Evolutionary conservation across 2,329 filamentous ascomycete genomes (phyloP).

Genomic region (Claviceps quebecensis): DNA sequence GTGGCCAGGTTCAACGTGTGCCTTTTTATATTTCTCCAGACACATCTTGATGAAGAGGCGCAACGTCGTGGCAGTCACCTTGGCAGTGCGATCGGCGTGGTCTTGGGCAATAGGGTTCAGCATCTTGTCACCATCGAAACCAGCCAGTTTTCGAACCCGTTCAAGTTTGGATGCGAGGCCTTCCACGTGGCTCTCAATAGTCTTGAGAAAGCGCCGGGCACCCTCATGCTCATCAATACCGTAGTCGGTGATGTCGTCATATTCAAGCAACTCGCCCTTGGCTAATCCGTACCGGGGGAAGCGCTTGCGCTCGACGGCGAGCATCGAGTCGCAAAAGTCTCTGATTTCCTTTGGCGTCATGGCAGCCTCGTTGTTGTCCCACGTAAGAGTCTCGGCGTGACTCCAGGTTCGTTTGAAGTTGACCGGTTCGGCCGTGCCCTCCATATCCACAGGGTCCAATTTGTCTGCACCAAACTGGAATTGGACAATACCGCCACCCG

Average conservation of each 20-base stretch:
- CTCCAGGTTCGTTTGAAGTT: constrained; percentile 85
- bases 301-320: constrained; percentile 54
- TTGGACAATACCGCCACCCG: constrained; percentile 76
- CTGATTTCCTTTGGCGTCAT: constrained; percentile 64
- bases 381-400: constrained; percentile 63
- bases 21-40: constrained; percentile 78
- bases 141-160: constrained; percentile 34
- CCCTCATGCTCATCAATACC: constrained; percentile 70
- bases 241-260: constrained; percentile 54
- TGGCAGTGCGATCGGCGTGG: constrained; percentile 59
- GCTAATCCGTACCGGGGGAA: constrained; percentile 28
- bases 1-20: constrained; percentile 85
- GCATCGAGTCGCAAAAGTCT: constrained; percentile 49
- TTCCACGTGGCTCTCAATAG: constrained; percentile 59
- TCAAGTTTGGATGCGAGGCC: constrained; percentile 47
- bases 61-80: constrained; percentile 65
- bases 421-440: constrained; percentile 82
- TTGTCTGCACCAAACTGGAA: constrained; percentile 97
- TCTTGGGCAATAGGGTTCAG: constrained; percentile 15
- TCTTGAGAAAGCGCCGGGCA: constrained; percentile 65
- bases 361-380: constrained; percentile 60
- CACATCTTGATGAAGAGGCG: constrained; percentile 67
- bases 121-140: constrained; percentile 26
- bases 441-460: constrained; percentile 94
- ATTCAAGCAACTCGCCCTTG: constrained; percentile 47